Base-by-base conservation (phyloP, 129 eudicot species). In the Logfia minima region DNA sequence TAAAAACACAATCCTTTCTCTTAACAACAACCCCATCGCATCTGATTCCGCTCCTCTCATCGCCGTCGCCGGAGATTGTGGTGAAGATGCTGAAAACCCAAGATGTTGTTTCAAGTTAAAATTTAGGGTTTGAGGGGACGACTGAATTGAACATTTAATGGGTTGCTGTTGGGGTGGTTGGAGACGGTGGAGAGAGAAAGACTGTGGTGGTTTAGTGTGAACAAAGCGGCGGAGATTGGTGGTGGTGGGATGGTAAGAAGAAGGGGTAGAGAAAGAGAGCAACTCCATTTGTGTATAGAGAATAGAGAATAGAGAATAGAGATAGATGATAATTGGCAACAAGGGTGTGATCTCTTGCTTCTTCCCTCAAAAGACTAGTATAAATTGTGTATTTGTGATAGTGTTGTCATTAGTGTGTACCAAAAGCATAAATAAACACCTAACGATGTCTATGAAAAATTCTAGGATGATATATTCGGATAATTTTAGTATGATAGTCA, bases 1-100 rank as follows among this genome's bases (percentile, higher is more conserved):
- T 83, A 93, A 71, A 52, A 93, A 93, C 63, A 93, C 93, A 5
- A 93, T 93, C 75, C 98, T 88, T 70, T 93, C 98, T 56, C 65
- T 92, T 31, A 93, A 80, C 70, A 93, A 35, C 67, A 93, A 68
- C 39, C 98, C 97, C 96, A 91, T 89, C 3, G 84, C 97, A 61
- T 93, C 97, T 10, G 88, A 71, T 34, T 87, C 96, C 1, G 88
- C 92, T 24, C 88, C 94, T 32, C 95, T 74, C 92, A 85, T 85
- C 22, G 96, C 93, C 43, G 88, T 75, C 71, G 82, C 84, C 11
- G 96, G 94, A 2, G 90, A 23, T 80, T 87, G 96, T 11, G 90
- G 83, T 4, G 90, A 74, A 45, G 97, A 85, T 9, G 84, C 76
- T 0, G 79, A 77, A 32, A 76, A 32, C 1, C 17, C 37, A 45